Base-by-base conservation (phyloP, 2,329 filamentous ascomycete genomes). In the Stagonosporopsis tanaceti region DNA sequence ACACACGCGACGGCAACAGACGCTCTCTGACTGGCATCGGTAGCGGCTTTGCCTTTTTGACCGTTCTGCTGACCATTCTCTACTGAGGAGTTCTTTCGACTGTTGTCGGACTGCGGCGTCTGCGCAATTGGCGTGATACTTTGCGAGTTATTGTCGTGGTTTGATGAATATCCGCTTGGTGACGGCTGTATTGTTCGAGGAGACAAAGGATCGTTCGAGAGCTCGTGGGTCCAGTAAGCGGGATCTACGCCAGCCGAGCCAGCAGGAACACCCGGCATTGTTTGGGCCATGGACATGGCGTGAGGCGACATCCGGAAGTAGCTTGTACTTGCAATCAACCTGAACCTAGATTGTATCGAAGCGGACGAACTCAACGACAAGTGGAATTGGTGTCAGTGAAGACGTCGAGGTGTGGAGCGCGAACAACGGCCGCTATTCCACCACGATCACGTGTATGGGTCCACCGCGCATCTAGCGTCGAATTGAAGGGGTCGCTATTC, bases 1-100 rank as follows among this genome's bases (percentile, higher is more conserved):
- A 84, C 78, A 65, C 83, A 85, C 14, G 83, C 83, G 60, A 77
- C 72, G 17, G 76, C 70, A 38, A 78, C 74, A 37, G 75, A 75
- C 4, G 72, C 70, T 55, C 73, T 68, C 45, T 57, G 54, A 44
- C 14, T 48, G 24, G 54, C 17, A 45, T 57, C 54, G 9, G 39
- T 45, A 9, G 25, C 28, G n/a, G 65, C 63, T 37, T 64, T 58
- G 45, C 42, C 60, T 53, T 54, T 70, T 47, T 70, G 68, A 44
- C 35, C 59, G 54, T 57, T 68, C 47, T 61, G 60, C 47, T 64
- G 60, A 24, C 57, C 60, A 38, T 56, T 56, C n/a, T 64, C 48
- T 27, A 45, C 44, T 9, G 56, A 41, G 14, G 62, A 62, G 45
- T 60, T 60, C 41, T 60, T 63, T 48, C 58, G 62, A 51, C 64